These are phyloP conservation scores for Boletus eberwhitei DNA, from an alignment of 768 basidiomycete species.

Conservation along the genomic window DNA sequence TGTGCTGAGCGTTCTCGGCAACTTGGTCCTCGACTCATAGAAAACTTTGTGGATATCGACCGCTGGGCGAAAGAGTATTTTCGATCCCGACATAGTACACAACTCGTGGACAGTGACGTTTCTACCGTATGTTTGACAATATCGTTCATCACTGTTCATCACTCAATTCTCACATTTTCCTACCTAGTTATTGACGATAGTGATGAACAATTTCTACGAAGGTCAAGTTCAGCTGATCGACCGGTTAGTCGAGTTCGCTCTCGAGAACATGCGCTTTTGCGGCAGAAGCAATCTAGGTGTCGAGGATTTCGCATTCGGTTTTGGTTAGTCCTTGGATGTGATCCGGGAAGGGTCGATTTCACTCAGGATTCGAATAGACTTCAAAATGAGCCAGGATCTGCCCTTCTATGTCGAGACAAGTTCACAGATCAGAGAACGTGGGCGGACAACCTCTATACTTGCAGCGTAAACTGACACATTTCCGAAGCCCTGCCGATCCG, in stretches of 20 bases:
- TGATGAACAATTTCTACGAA: constrained; percentile 32
- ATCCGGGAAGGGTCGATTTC: background rate
- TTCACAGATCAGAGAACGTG: constrained; percentile 27
- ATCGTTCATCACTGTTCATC: background rate
- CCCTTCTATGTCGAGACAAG: constrained; percentile 28
- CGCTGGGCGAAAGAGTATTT: constrained; percentile 29
- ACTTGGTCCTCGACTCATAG: constrained; percentile 30
- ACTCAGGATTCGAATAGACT: constrained; percentile 16
- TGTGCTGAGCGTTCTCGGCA: constrained; percentile 13
- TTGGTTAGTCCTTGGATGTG: constrained; percentile 17
- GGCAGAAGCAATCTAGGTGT: constrained; percentile 17
- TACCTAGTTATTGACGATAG: constrained; percentile 26
- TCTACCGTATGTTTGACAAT: constrained; percentile 15
- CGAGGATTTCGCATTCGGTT: constrained; percentile 30
- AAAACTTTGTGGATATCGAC: constrained; percentile 29
- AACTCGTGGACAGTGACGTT: constrained; percentile 15
- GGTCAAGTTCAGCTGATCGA: constrained; percentile 29
- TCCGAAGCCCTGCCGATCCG: constrained; percentile 12
- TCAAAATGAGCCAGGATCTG: constrained; percentile 30
- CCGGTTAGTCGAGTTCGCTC: constrained; percentile 22
- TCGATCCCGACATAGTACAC: constrained; percentile 17
- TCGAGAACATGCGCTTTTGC: constrained; percentile 21
- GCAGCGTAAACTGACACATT: constrained; percentile 1
- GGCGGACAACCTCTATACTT: background rate
- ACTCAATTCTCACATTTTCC: background rate